Evolutionary conservation across 768 basidiomycete species (phyloP), one percentile per base, ranked within the genome.

Genomic region (Lactifluus pinguis): DNA sequence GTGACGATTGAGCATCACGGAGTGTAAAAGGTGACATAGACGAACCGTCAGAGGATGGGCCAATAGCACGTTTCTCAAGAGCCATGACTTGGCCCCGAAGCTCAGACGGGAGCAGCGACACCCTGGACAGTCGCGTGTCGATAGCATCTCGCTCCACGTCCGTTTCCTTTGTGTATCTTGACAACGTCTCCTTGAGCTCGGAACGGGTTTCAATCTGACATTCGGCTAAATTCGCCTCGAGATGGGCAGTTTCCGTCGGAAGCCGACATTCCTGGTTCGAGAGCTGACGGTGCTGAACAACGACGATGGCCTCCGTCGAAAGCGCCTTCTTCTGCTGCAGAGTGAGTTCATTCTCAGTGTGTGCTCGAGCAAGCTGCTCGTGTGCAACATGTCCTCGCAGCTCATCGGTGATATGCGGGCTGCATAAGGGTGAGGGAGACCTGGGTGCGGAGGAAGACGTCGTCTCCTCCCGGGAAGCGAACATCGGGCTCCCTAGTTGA

Each of bases 221-320:
- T 7, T 49, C 53, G 9, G 14, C 25, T 14, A 52, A 41, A 45
- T 11, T 25, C 21, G 41, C 42, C 21, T 59, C 57, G 32, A 44
- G 42, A 9, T 14, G 34, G 21, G 57, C 47, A 6, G 47, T 48
- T 34, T 47, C 44, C 17, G 25, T 36, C 21, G 45, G 45, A n/a
- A 45, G 51, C 11, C 15, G 45, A 14, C 4, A 29, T 34, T 53
- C 11, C 47, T 55, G 59, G 3, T 29, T 29, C 6, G 48, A 41
- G 30, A 60, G 39, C 17, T 44, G 59, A 60, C 39, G 53, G 15
- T 38, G 53, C 53, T 42, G 59, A 17, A 60, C n/a, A 7, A 54
- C 48, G 32, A 54, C 53, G 14, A 55, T 47, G 9, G 52, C 59
- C 59, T 59, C 52, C 19, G 58, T 59, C 17, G 51, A 34, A 34